A percentile compares a stretch with the other conserved stretches of the same genome.
phyloP scores from a whole-genome alignment of 2,329 filamentous ascomycete species.

The Cladophialophora exuberans region DNA sequence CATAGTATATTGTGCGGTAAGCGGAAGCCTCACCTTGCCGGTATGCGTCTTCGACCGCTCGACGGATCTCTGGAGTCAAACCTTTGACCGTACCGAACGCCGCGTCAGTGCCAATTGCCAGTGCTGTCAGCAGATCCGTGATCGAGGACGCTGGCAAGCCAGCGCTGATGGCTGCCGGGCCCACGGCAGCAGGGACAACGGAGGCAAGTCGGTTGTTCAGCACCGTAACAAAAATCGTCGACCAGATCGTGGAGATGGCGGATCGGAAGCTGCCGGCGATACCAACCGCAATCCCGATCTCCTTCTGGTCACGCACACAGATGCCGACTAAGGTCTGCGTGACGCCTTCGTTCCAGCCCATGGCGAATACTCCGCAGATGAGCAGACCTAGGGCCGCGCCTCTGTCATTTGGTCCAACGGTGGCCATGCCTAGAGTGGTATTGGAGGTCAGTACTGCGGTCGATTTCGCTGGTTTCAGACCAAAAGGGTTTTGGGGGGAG shows the following conservation, averaged over 20 bases:
- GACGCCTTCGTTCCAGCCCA: slow-evolving; percentile 33
- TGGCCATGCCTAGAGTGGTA: neutral
- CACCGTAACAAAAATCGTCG: slow-evolving; percentile 32
- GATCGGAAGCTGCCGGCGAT: slow-evolving; percentile 30
- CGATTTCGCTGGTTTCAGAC: neutral
- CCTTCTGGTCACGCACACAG: slow-evolving; percentile 29
- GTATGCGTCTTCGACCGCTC: slow-evolving; percentile 39
- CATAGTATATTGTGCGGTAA: slow-evolving; percentile 47
- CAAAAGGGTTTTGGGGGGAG: neutral
- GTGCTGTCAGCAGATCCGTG: slow-evolving; percentile 39
- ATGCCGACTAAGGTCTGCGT: slow-evolving; percentile 29
- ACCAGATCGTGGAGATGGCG: slow-evolving; percentile 27
- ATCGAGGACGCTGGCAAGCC: slow-evolving; percentile 44
- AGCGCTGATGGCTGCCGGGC: slow-evolving; percentile 39
- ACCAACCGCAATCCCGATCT: slow-evolving; percentile 34
- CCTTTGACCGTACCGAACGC: slow-evolving; percentile 36
- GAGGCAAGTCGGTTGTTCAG: slow-evolving; percentile 23
- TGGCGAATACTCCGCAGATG: slow-evolving; percentile 3
- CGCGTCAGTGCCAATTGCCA: slow-evolving; percentile 38
- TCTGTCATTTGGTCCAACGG: neutral
- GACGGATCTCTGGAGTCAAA: slow-evolving; percentile 40
- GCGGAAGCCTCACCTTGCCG: slow-evolving; percentile 46
- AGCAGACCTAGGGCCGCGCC: neutral
- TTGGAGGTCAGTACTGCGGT: neutral
- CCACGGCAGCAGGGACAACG: neutral